Conservation (phyloP, 192 early-diverging fungal genomes). For the Diversispora epigaea region DNA sequence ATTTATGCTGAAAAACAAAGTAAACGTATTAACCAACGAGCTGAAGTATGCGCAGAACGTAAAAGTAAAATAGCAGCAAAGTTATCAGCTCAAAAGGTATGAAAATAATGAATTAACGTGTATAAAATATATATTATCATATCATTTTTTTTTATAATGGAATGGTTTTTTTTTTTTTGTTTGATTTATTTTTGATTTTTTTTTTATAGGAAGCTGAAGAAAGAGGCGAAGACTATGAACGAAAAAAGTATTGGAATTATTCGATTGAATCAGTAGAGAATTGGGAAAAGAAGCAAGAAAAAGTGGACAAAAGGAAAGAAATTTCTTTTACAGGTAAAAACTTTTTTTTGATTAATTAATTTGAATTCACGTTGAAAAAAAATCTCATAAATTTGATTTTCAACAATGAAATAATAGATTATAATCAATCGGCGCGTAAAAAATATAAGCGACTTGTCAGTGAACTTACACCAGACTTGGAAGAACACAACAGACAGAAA, state of each 20-base stretch:
- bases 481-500: conserved; percentile 70
- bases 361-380: no score
- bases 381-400: not conserved
- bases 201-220: conserved; percentile 57
- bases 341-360: not conserved
- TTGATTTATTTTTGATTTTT: not conserved
- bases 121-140: no score
- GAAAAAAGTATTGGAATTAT: conserved; percentile 79
- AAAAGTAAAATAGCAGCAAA: conserved; percentile 73
- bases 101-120: not conserved
- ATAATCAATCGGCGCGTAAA: conserved; percentile 78
- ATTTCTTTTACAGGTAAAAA: conserved; percentile 76
- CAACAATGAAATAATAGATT: conserved; percentile 51
- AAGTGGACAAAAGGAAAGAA: conserved; percentile 64
- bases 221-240: conserved; percentile 79
- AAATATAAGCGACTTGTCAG: conserved; percentile 81
- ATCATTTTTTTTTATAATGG: not conserved
- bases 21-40: no score
- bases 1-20: no score
- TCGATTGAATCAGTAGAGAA: conserved; percentile 82
- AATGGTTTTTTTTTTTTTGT: not conserved
- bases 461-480: conserved; percentile 84
- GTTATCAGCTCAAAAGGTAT: conserved; percentile 55
- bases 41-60: conserved; percentile 43
- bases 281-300: conserved; percentile 80